Evolutionary conservation across 441 rosid genomes (phyloP), one percentile per base, ranked within the genome.

Genomic region (Hypseocharis bilobata): DNA sequence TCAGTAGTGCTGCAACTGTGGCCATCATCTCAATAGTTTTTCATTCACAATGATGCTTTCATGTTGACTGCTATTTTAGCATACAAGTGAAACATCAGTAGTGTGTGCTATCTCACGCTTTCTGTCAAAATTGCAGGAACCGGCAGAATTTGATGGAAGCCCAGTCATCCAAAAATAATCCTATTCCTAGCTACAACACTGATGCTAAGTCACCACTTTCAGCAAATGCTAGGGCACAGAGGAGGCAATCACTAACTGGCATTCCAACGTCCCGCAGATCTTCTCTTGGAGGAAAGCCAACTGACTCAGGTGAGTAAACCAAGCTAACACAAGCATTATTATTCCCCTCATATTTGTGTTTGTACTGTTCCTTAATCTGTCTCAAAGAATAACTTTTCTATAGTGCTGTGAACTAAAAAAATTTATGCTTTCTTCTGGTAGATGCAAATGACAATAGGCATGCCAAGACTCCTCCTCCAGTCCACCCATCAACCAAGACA

Each of bases 211-310:
- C 87, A 2, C 86, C 86, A 3, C 28, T 67, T 40, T 72, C 85
- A 47, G 76, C 83, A 44, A 79, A 78, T 70, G 76, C 74, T 55
- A 85, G 81, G 81, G 71, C 84, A 42, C 16, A 58, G 22, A 82
- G 95, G 66, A 80, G 97, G 80, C 93, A 83, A 62, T 91, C 98
- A 45, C 86, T 93, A 28, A 90, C 91, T 1, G 88, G 89, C 63
- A 71, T 75, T 52, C 70, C 70, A 62, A 66, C 79, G 14, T 84
- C 92, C 0, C 85, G 88, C 11, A 79, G 91, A 64, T 83, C 92
- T 72, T 92, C 97, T 60, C 83, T 87, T 8, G 97, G 88, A 54
- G 94, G 87, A 66, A 85, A 85, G 60, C 77, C 87, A 27, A 42
- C 67, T 60, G 86, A 88, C 64, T 68, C 64, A 11, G 72, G 91